Conservation (phyloP, 805 yeast genomes). For the Lipomyces kockii region DNA sequence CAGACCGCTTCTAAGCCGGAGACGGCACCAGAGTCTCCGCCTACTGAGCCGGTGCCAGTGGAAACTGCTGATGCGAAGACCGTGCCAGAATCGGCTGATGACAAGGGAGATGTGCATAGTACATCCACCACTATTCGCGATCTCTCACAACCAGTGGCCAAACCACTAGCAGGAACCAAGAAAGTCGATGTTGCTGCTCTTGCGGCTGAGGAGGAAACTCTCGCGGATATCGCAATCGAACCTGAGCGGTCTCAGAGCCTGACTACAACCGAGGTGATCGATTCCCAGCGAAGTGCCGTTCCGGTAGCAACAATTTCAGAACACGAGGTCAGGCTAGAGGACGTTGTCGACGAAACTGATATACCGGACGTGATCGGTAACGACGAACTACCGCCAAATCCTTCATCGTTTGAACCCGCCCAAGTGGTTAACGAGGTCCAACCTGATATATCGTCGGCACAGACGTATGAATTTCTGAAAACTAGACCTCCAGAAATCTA, state of each 20-base stretch:
- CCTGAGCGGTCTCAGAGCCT: background rate
- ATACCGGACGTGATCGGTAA: slow-evolving; percentile 20
- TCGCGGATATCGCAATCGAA: background rate
- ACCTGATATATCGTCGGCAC: no score
- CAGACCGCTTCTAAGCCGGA: background rate
- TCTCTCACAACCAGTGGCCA: background rate
- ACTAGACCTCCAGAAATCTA: background rate
- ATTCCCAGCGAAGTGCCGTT: background rate
- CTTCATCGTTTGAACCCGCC: background rate
- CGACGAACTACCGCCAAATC: slow-evolving; percentile 16
- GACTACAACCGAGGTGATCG: background rate
- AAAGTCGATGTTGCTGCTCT: background rate
- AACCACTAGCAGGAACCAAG: background rate
- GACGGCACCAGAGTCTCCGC: background rate
- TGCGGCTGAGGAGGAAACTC: background rate
- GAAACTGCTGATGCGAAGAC: slow-evolving; percentile 1
- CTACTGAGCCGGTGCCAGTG: background rate
- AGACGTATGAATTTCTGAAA: no score
- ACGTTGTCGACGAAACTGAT: slow-evolving; percentile 12
- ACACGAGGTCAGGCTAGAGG: slow-evolving; percentile 24
- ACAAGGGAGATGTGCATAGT: background rate
- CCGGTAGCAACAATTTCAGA: background rate
- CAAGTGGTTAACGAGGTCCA: background rate
- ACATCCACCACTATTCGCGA: background rate
- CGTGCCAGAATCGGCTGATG: background rate